Conservation (phyloP, 805 yeast genomes). For the Isabelozyma heimii region DNA sequence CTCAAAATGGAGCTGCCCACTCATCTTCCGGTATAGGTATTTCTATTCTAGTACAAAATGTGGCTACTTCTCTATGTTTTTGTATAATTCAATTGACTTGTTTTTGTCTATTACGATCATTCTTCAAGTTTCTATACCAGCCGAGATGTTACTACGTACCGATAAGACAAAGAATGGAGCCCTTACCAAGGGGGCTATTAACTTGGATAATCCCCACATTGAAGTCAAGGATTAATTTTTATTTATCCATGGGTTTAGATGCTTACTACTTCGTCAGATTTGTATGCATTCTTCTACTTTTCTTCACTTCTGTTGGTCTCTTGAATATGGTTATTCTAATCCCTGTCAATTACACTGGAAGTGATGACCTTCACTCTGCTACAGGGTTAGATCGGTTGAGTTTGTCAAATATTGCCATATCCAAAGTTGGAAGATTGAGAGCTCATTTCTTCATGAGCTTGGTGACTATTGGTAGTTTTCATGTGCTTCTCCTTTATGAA, state of each 20-base stretch:
- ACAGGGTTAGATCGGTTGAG: constrained; percentile 67
- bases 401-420: constrained; percentile 62
- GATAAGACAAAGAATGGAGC: constrained; percentile 31
- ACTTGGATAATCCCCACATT: constrained; percentile 55
- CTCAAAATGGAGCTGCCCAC: constrained; percentile 61
- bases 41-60: constrained; percentile 52
- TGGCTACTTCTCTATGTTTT: constrained; percentile 51
- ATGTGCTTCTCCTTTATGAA: constrained; percentile 55
- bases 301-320: constrained; percentile 52
- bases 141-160: constrained; percentile 50
- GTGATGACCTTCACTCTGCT: constrained; percentile 21
- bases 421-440: constrained; percentile 47
- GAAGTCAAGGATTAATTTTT: constrained; percentile 38
- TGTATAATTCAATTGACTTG: constrained; percentile 51
- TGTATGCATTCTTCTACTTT: constrained; percentile 46
- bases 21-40: constrained; percentile 56
- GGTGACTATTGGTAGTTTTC: constrained; percentile 54
- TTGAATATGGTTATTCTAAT: constrained; percentile 58
- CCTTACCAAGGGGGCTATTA: constrained; percentile 42
- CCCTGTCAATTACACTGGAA: constrained; percentile 59
- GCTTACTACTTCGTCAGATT: constrained; percentile 72
- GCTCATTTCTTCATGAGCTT: constrained; percentile 64
- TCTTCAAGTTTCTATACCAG: constrained; percentile 47
- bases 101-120: constrained; percentile 34
- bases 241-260: constrained; percentile 61